Conservation (phyloP, 495 filamentous ascomycete species). For the Aspergillus hancockii region DNA sequence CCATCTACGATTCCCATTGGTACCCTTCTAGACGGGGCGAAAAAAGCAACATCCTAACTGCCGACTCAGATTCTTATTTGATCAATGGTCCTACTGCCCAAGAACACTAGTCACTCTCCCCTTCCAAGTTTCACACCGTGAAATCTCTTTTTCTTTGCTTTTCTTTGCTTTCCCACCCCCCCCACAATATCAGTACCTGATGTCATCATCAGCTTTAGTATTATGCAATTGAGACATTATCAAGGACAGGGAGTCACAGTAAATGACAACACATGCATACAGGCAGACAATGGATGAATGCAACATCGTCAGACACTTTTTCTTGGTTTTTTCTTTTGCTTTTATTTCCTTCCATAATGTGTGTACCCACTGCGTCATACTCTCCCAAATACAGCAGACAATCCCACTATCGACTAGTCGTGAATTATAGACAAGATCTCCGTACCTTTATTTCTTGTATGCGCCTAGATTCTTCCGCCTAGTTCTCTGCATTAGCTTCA, state of each 20-base stretch:
- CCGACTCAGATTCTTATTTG: neutral
- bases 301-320: neutral
- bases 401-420: neutral
- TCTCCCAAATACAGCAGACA: neutral
- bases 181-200: neutral
- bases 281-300: neutral
- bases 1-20: neutral
- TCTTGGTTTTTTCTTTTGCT: neutral
- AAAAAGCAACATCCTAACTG: neutral
- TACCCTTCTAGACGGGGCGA: neutral
- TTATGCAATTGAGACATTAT: neutral
- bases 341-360: constrained; percentile 1
- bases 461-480: constrained; percentile 45
- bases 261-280: constrained; percentile 3
- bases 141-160: neutral
- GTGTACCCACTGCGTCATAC: neutral
- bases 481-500: constrained; percentile 19
- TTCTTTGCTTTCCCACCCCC: too few relatives aligned
- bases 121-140: neutral
- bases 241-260: neutral
- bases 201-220: neutral
- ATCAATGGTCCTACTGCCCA: neutral
- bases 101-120: neutral
- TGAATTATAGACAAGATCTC: neutral
- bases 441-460: constrained; percentile 34